Evolutionary conservation across 2,329 filamentous ascomycete genomes (phyloP), one percentile per base, ranked within the genome.

Genomic region (Phoma sp.): DNA sequence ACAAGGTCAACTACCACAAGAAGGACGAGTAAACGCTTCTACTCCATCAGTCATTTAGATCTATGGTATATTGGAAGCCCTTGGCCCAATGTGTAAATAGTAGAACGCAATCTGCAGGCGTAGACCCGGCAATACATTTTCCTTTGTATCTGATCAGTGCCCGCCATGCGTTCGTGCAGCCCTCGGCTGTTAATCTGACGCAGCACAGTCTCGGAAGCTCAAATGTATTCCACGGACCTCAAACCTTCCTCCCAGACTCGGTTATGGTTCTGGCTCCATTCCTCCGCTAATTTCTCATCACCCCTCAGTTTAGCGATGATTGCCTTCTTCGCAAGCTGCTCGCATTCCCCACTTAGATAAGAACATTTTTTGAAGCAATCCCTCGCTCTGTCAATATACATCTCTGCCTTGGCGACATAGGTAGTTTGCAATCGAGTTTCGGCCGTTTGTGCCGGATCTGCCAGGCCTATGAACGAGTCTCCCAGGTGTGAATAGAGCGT

Each of bases 1-100:
- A 88, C 65, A 84, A 83, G 55, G 92, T 97, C 83, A 98, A 98
- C 87, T 93, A 96, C 83, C 92, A 98, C 87, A 92, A 96, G 83
- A 89, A 89, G 82, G 89, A 73, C 61, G 68, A 96, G 82, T 91
- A 73, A 65, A 55, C 60, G 53, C 53, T 57, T 52, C 49, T 45
- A 14, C 35, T 45, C 32, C 54, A 57, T 52, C 44, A 45, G 40
- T 33, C 39, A 30, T 39, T 38, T 50, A 29, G 43, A 23, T 47
- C 43, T 22, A 37, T 46, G 43, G 38, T 46, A 43, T 36, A 47
- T 38, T 41, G 43, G 51, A 47, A 56, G 47, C 23, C 47, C 32
- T 46, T 56, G 61, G 62, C 41, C 32, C 45, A 47, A 40, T 62
- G 59, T 65, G 60, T 67, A 65, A 50, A 65, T 68, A 66, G 63